Evolutionary conservation across 2,329 filamentous ascomycete genomes (phyloP), one percentile per base, ranked within the genome.

Genomic region (Xylaria hypoxylon): DNA sequence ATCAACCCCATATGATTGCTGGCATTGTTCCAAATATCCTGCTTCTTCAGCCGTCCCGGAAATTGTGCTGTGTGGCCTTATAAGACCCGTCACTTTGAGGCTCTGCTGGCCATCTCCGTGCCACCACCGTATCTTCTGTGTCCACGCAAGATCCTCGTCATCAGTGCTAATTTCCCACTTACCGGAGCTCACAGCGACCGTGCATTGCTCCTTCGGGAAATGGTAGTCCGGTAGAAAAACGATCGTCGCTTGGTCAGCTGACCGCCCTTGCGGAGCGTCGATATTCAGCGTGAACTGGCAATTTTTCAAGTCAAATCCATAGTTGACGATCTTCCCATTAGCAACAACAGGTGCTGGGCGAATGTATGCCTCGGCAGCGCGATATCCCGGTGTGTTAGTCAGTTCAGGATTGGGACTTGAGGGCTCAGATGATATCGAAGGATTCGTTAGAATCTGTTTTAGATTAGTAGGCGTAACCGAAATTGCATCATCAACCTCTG

Each of bases 331-430:
- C 31, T 86, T 85, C 10, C 96, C 96, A 55, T 90, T 89, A 0
- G 92, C 92, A 3, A 85, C 84, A 28, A 94, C 89, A 0, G 96
- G 93, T 0, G 91, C 90, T 0, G 96, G 96, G 1, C 96, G 90
- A 38, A 98, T 89, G 74, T 93, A 98, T 0, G 96, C 95, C 79
- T 99, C 95, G 3, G 94, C 95, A 1, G 95, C 96, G 42, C 96
- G 91, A 74, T 91, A 93, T 1, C 96, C 95, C 0, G 90, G 87
- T 1, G 86, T 81, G 63, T 85, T 87, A n/a, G 85, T 86, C 24
- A 90, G 77, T 67, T 88, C 86, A 0, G 87, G 85, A 60, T 87
- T 80, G 24, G 82, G 81, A 55, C 83, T 81, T 13, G 85, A 82
- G 1, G 80, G 80, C 47, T 83, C 80, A 0, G 89, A 90, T 57